Evolutionary conservation across 1,139 yeast genomes (phyloP).

Genomic region (Geotrichum carabidarum): DNA sequence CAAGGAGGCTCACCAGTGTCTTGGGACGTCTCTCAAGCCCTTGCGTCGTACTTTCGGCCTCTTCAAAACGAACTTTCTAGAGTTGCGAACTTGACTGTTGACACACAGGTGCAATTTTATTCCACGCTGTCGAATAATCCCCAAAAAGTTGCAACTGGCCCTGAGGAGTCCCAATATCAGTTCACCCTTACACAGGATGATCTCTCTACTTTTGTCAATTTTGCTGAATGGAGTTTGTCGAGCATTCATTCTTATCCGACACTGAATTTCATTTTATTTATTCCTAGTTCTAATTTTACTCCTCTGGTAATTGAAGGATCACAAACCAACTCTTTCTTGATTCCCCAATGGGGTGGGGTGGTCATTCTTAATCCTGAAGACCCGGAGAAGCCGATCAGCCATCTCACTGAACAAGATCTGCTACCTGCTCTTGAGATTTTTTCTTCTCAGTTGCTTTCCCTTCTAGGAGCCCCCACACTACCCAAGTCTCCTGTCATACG

Average conservation of each 20-base stretch:
- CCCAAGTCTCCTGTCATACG: constrained; percentile 55
- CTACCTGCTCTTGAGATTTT: constrained; percentile 61
- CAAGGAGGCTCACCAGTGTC: constrained; percentile 53
- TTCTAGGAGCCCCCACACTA: constrained; percentile 60
- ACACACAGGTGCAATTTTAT: constrained; percentile 73
- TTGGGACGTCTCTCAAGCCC: constrained; percentile 53
- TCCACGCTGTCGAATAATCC: constrained; percentile 42
- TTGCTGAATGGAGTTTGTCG: constrained; percentile 68
- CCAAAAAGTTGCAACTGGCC: constrained; percentile 23
- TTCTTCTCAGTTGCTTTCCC: constrained; percentile 65
- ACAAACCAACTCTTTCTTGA: constrained; percentile 59
- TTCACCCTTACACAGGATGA: constrained; percentile 37
- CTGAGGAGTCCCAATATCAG: constrained; percentile 22
- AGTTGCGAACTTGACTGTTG: constrained; percentile 66
- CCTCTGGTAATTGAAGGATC: constrained; percentile 47
- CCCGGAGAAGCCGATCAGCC: constrained; percentile 13
- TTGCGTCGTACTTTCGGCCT: constrained; percentile 44
- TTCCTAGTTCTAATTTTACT: constrained; percentile 48
- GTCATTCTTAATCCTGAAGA: constrained; percentile 28
- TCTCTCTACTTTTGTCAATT: constrained; percentile 66
- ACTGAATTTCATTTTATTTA: constrained; percentile 61
- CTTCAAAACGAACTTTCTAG: constrained; percentile 43
- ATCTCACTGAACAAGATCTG: constrained; percentile 46
- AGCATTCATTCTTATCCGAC: constrained; percentile 50
- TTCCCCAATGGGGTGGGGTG: constrained; percentile 85